Evolutionary conservation across 177 flowering plant genomes (phyloP), one percentile per base, ranked within the genome.

Genomic region (Telopea speciosissima): DNA sequence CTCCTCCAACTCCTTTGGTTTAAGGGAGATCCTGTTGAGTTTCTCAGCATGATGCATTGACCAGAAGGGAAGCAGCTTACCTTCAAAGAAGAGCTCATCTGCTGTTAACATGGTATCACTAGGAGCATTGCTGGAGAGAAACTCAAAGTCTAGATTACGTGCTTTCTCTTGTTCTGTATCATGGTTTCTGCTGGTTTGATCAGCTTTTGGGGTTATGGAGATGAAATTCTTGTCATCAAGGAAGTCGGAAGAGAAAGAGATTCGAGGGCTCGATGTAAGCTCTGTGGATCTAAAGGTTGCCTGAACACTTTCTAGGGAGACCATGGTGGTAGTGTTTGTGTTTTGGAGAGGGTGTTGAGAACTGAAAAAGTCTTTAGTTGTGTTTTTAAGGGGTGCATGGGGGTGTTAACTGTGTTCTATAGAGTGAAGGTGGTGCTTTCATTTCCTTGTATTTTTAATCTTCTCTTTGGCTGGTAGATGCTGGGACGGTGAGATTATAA

Each of bases 81-180:
- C 97, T 65, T 92, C 93, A 66, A 71, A 87, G 79, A 92, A 88
- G 62, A 94, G 85, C 83, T 92, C 96, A 60, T 94, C 97, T 0
- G 98, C 98, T 3, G 87, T 75, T 17, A 84, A 42, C 91, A 90
- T 87, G 45, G 74, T 63, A 59, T 65, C 62, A 70, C 70, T 62
- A 36, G 75, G 72, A 14, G 72, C 42, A 31, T 81, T 77, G 63
- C 70, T 76, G 0, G 93, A 87, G 5, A 89, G 84, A 68, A 93
- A 93, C 87, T 93, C 98, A 69, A 93, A 93, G 6, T 90, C 97
- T 3, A 79, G 59, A 28, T 73, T 81, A 11, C 79, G 26, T n/a
- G 75, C 62, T 17, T 74, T 77, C 11, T 77, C 82, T 44, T 69
- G 42, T 44, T 78, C 82, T 12, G 9, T 70, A 7, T 72, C 71